Evolutionary conservation across 805 yeast species (phyloP).

Genomic region (Metschnikowia gelsemii): DNA sequence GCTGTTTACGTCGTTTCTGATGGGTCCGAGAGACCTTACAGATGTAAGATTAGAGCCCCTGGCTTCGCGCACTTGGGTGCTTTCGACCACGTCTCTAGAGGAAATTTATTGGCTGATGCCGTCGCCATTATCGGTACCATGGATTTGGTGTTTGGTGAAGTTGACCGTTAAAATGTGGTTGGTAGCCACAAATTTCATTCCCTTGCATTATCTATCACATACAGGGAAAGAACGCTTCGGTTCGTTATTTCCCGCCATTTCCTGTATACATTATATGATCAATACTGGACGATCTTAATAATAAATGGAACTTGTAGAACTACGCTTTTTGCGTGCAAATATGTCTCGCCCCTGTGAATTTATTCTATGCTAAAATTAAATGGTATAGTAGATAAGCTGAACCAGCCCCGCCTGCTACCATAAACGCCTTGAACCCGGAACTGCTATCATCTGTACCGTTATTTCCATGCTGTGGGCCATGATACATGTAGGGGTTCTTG

Average conservation of each 20-base stretch:
- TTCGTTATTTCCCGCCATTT: constrained; percentile 5
- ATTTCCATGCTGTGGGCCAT: constrained; percentile 27
- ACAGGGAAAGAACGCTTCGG: constrained; percentile 8
- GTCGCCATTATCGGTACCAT: constrained; percentile 93
- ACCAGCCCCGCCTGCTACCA: constrained; percentile 35
- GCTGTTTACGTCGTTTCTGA: constrained; percentile 86
- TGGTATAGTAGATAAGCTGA: constrained; percentile 31
- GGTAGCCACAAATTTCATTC: constrained; percentile 5
- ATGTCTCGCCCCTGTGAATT: not conserved
- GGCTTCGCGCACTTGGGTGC: constrained; percentile 90
- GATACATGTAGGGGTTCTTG: constrained; percentile 35
- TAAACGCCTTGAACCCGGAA: constrained; percentile 22
- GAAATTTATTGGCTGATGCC: constrained; percentile 86
- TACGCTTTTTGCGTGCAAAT: not conserved
- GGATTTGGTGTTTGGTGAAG: constrained; percentile 95
- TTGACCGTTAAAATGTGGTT: constrained; percentile 63
- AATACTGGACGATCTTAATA: constrained; percentile 6
- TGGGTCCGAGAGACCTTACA: constrained; percentile 87
- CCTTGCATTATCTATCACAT: constrained; percentile 14
- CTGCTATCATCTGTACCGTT: constrained; percentile 14
- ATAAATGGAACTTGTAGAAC: not conserved
- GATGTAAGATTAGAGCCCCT: constrained; percentile 93
- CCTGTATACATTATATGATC: constrained; percentile 3
- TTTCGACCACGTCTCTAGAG: constrained; percentile 81
- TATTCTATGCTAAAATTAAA: constrained; percentile 1